phyloP scores from a whole-genome alignment of 1,139 yeast species.

The Yamadazyma atlantica region DNA sequence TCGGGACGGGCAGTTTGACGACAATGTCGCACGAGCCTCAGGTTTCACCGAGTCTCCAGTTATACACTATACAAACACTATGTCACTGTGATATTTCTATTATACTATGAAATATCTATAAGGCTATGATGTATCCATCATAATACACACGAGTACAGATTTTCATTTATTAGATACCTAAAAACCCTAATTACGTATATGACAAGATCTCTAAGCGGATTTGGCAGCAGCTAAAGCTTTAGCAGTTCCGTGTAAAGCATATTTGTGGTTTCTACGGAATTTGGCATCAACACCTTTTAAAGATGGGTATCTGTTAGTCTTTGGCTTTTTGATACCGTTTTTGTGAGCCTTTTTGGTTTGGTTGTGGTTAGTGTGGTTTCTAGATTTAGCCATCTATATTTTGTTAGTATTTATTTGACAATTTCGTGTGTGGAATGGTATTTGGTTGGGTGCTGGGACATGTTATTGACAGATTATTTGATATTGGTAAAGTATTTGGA shows the following conservation, averaged over 20 bases:
- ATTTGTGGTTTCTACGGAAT: slow-evolving; percentile 99
- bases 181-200: slow-evolving; percentile 15
- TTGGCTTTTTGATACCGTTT: slow-evolving; percentile 99
- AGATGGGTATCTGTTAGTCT: slow-evolving; percentile 96
- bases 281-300: slow-evolving; percentile 98
- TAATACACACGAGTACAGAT: no score
- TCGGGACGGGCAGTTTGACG: no score
- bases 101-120: no score
- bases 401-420: no score
- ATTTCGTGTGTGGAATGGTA: no score
- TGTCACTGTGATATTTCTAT: no score
- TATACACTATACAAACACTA: no score
- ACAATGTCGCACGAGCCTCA: neutral
- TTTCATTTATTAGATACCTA: slow-evolving; percentile 7
- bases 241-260: slow-evolving; percentile 97
- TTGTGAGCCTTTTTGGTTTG: slow-evolving; percentile 99
- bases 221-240: slow-evolving; percentile 80
- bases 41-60: neutral
- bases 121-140: no score
- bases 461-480: no score
- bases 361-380: slow-evolving; percentile 99
- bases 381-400: slow-evolving; percentile 87
- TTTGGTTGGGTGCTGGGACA: no score
- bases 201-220: slow-evolving; percentile 29
- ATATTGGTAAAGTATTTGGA: no score